A percentile compares a stretch with the other conserved stretches of the same genome.
Evolutionary conservation across 371 early-diverging fungal species (phyloP).

Genomic region (Mucor velutinosus): DNA sequence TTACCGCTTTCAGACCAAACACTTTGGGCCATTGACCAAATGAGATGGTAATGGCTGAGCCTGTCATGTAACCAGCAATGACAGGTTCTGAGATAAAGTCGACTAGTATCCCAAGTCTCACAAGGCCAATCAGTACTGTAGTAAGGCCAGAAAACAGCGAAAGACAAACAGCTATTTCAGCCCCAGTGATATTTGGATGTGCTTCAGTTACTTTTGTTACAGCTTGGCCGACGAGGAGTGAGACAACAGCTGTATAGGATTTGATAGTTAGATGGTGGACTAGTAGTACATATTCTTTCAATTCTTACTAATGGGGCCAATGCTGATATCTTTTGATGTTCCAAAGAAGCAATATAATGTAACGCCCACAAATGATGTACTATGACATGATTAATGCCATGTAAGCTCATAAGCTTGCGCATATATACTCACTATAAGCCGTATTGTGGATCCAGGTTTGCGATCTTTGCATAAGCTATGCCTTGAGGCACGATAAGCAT

Average conservation of each 20-base stretch:
- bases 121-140: constrained; percentile 63
- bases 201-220: constrained; percentile 39
- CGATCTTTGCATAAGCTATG: constrained; percentile 84
- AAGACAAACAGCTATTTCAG: constrained; percentile 56
- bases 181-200: constrained; percentile 28
- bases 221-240: constrained; percentile 72
- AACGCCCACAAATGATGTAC: constrained; percentile 39
- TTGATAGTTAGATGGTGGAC: not conserved
- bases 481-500: constrained; percentile 85
- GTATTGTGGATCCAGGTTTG: constrained; percentile 65
- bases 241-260: constrained; percentile 68
- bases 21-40: constrained; percentile 72
- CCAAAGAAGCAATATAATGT: constrained; percentile 69
- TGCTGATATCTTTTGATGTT: constrained; percentile 84
- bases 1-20: constrained; percentile 63
- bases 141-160: constrained; percentile 63
- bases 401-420: constrained; percentile 44
- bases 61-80: constrained; percentile 76
- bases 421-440: constrained; percentile 41
- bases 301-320: constrained; percentile 72
- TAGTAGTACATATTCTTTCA: not conserved
- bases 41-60: constrained; percentile 73
- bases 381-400: constrained; percentile 6
- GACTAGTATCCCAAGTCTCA: constrained; percentile 78
- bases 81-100: constrained; percentile 84